phyloP scores from a whole-genome alignment of 495 filamentous ascomycete species.

The Penicillium dipodomyicola region DNA sequence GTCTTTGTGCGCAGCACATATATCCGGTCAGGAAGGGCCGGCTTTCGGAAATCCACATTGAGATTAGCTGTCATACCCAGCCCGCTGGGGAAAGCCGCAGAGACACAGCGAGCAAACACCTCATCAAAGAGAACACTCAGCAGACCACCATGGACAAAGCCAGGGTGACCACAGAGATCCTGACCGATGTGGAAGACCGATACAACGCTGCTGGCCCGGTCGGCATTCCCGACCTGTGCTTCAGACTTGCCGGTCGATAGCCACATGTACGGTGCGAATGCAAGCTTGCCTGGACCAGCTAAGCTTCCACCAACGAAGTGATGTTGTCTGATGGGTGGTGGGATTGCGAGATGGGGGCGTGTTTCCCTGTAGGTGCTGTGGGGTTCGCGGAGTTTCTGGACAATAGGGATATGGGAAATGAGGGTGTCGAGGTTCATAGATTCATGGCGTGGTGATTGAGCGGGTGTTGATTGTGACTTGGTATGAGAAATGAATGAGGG shows the following conservation, averaged over 20 bases:
- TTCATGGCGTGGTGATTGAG: constrained; percentile 4
- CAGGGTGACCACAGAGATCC: constrained; percentile 40
- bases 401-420: constrained; percentile 70
- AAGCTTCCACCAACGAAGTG: constrained; percentile 52
- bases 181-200: constrained; percentile 40
- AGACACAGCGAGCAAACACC: constrained; percentile 42
- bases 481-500: constrained; percentile 17
- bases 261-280: constrained; percentile 76
- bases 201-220: constrained; percentile 23
- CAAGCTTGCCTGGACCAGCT: constrained; percentile 66
- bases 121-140: constrained; percentile 42
- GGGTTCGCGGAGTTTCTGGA: constrained; percentile 60
- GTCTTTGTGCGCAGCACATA: constrained; percentile 60
- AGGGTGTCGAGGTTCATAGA: constrained; percentile 51
- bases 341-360: constrained; percentile 56
- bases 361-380: constrained; percentile 63
- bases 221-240: constrained; percentile 10
- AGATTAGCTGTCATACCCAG: constrained; percentile 63
- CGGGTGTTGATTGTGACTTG: constrained; percentile 4
- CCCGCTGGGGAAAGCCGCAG: constrained; percentile 38
- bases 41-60: constrained; percentile 60
- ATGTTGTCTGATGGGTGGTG: constrained; percentile 26
- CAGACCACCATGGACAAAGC: constrained; percentile 43
- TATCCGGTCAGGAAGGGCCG: constrained; percentile 57
- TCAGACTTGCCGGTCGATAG: constrained; percentile 35